These are phyloP conservation scores for Auriscalpium microsporum DNA, from an alignment of 768 basidiomycete species.

Conservation along the genomic window DNA sequence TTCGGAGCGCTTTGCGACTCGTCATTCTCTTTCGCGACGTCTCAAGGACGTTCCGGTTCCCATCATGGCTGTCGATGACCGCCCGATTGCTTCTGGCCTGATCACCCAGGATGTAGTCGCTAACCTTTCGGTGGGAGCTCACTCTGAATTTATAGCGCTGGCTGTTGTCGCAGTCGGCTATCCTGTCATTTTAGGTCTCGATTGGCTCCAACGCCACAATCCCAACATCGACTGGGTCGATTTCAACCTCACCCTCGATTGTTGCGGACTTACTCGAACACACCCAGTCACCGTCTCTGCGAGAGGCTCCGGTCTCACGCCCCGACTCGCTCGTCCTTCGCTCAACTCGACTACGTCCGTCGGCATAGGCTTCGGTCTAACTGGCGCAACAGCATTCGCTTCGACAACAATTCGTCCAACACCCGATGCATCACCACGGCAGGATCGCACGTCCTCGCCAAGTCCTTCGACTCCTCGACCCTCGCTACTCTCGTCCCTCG, in stretches of 20 bases:
- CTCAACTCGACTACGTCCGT: slow-evolving; percentile 4
- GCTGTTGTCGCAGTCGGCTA: slow-evolving; percentile 24
- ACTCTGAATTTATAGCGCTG: slow-evolving; percentile 23
- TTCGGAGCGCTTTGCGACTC: slow-evolving; percentile 25
- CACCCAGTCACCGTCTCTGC: slow-evolving; percentile 15
- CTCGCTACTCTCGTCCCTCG: neutral
- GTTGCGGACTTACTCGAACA: slow-evolving; percentile 13
- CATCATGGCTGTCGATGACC: slow-evolving; percentile 29
- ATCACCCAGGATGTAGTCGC: slow-evolving; percentile 31
- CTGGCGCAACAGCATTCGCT: neutral
- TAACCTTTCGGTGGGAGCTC: slow-evolving; percentile 19
- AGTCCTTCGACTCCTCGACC: too few species aligned
- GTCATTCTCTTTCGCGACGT: slow-evolving; percentile 26
- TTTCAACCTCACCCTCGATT: slow-evolving; percentile 20
- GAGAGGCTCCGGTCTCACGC: slow-evolving; percentile 25
- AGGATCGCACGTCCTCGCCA: neutral
- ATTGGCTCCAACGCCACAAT: slow-evolving; percentile 31
- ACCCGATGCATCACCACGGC: too few species aligned
- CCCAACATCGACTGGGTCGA: slow-evolving; percentile 27
- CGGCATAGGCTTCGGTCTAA: slow-evolving; percentile 19
- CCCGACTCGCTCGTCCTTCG: neutral
- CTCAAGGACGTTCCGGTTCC: slow-evolving; percentile 25
- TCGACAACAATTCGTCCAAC: neutral
- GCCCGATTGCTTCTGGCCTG: slow-evolving; percentile 31
- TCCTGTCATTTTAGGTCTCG: slow-evolving; percentile 29